These are phyloP conservation scores for Tetrapisispora fleetii DNA, from an alignment of 805 yeast species.

Conservation along the genomic window DNA sequence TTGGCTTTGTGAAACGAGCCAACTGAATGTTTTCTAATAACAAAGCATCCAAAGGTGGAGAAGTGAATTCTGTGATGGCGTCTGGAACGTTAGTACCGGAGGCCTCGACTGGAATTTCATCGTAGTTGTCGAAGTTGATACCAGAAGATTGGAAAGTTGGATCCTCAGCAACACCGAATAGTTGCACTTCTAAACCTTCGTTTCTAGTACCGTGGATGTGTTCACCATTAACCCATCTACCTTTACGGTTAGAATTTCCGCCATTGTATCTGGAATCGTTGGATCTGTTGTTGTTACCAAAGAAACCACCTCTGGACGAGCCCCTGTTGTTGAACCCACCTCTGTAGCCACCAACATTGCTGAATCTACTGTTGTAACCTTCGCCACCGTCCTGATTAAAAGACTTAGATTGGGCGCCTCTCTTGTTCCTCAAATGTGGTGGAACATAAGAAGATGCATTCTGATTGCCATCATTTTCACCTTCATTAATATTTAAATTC, in stretches of 20 bases:
- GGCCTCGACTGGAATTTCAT: slow-evolving; percentile 97
- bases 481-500: slow-evolving; percentile 41
- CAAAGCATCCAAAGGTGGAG: slow-evolving; percentile 85
- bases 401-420: slow-evolving; percentile 16
- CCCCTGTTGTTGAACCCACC: slow-evolving; percentile 22
- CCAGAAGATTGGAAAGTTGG: slow-evolving; percentile 82
- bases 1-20: slow-evolving; percentile 90
- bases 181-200: slow-evolving; percentile 60
- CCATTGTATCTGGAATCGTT: slow-evolving; percentile 13
- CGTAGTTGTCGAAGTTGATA: slow-evolving; percentile 97
- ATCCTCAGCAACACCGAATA: slow-evolving; percentile 68
- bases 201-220: slow-evolving; percentile 75
- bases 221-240: slow-evolving; percentile 77
- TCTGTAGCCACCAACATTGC: slow-evolving; percentile 12
- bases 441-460: slow-evolving; percentile 32
- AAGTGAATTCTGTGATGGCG: slow-evolving; percentile 74
- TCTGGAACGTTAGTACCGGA: slow-evolving; percentile 93
- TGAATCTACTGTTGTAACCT: slow-evolving; percentile 20
- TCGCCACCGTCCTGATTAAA: slow-evolving; percentile 14
- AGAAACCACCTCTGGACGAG: slow-evolving; percentile 28
- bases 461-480: slow-evolving; percentile 10
- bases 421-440: slow-evolving; percentile 36
- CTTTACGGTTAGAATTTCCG: slow-evolving; percentile 46
- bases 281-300: slow-evolving; percentile 32
- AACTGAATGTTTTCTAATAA: slow-evolving; percentile 77